Base-by-base conservation (phyloP, 176 grass and related monocot species). In the Phoenix roebelenii region DNA sequence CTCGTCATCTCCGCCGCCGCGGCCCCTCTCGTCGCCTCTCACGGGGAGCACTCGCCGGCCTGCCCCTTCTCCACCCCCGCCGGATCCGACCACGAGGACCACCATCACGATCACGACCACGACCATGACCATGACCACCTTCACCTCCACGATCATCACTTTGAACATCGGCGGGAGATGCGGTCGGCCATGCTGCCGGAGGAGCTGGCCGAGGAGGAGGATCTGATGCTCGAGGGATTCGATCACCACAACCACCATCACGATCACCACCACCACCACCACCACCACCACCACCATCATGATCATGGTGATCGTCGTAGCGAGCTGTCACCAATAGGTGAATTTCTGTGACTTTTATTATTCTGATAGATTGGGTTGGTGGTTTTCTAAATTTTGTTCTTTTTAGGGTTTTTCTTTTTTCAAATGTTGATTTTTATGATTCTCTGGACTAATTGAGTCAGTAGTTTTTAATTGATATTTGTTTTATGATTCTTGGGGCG, bases 201-300 rank as follows among this genome's bases (percentile, higher is more conserved):
- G 72, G 93, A 98, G 77, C 60, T 98, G 61, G 87, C 87, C 1
- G 93, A 92, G 79, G 93, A 89, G 82, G 82, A 83, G 79, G 84
- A 98, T 98, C 93, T 98, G 84, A 76, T 69, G 59, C 52, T 85
- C 30, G 87, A 98, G 1, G 61, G 58, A 57, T 71, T 78, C 24
- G 79, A 65, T 30, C 4, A 30, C 28, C 28, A 29, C 28, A 4
- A 29, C 5, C 26, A 28, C 26, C 35, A 67, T 15, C 64, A 75
- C 29, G 4, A 28, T 18, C 23, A 61, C 17, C 49, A 63, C 26
- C 49, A 20, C 17, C 58, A 71, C 49, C 26, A 71, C 4, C 51
- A 63, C 5, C 60, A 75, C 29, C 72, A 76, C 23, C 59, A 73
- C 28, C 64, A 80, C 72, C 23, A 68, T 54, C 75, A 82, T 52